Base-by-base conservation (phyloP, 495 filamentous ascomycete genomes). In the Parathielavia appendiculata region DNA sequence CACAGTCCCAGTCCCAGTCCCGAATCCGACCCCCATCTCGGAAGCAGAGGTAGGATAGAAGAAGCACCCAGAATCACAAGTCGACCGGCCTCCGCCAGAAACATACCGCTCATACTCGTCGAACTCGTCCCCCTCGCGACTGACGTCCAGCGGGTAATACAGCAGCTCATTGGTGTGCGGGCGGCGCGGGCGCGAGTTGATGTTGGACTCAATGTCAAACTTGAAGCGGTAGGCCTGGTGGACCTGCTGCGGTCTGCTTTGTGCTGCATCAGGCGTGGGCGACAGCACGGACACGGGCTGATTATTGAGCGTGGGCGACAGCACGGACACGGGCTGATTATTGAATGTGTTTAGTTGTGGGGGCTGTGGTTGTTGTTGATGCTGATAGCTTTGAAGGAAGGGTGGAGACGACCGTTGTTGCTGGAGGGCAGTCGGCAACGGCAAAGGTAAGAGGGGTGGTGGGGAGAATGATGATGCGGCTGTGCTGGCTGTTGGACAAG, bases 171-270 rank as follows among this genome's bases (percentile, higher is more conserved):
- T 76, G 56, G 73, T 67, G 60, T 73, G 73, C 16, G 75, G 76
- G 1, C 73, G 69, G 14, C 73, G 73, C 26, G 72, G 62, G 41
- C 73, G 68, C 46, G 76, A 69, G 59, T 77, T 75, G 61, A 79
- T 72, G 68, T 76, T 79, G 53, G 72, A 69, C 49, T 76, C 74
- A 48, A 79, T 71, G 63, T 77, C 75, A 56, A 76, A 77, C 56
- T 75, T 75, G 64, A 74, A 77, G 51, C 75, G 70, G 63, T 79
- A 79, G n/a, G 76, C 69, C 57, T 79, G 74, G 67, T 75, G 76
- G 30, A 77, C 66, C 16, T 60, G 66, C 30, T 63, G 63, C 5
- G 10, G 57, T 40, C 13, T 45, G 45, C 12, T 55, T n/a, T 55
- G 58, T 66, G 61, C 38, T 61, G 63, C 30, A 12, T 26, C 8